Evolutionary conservation across 768 basidiomycete genomes (phyloP), one percentile per base, ranked within the genome.

Genomic region (Tulasnella sp.): DNA sequence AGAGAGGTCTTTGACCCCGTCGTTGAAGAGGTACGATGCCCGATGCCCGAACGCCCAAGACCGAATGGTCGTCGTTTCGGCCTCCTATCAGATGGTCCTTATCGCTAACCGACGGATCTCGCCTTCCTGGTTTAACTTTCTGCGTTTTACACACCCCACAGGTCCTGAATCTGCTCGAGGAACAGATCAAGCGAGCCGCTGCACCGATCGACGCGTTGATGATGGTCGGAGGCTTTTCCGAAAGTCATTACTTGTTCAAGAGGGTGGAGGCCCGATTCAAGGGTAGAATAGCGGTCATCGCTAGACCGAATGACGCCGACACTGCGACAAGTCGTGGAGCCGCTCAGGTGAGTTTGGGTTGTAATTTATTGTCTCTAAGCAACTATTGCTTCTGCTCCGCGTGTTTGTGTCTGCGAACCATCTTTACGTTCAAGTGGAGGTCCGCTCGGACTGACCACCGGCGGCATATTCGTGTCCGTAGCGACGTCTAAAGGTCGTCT

Each of bases 1-100:
- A 86, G 89, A 80, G 92, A 94, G 83, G 94, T 96, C 11, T 96
- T 96, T 81, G 94, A 95, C 84, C 94, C 95, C 37, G 91, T 96
- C 48, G 90, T 96, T 46, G 88, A 89, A 80, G 88, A 94, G 86
- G 93, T 93, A 77, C 32, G 87, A 81, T 32, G 48, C 74, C 46
- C 74, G 61, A 26, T 48, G 23, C 18, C 26, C 46, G 13, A 44
- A n/a, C 29, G 20, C 18, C 78, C 32, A 20, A 73, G 44, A 16
- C 72, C 39, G 39, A 29, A 40, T n/a, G 67, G 29, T 18, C 11
- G 29, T 51, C 35, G 9, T 51, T 16, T 15, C 23, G 26, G 20
- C n/a, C 48, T 69, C 23, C 23, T n/a, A 42, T 37, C 29, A n/a
- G 23, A 32, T 35, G 37, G 40, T 39, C 26, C 29, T 77, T 48